Conservation (phyloP, 768 basidiomycete genomes). For the Chalciporus chontae region DNA sequence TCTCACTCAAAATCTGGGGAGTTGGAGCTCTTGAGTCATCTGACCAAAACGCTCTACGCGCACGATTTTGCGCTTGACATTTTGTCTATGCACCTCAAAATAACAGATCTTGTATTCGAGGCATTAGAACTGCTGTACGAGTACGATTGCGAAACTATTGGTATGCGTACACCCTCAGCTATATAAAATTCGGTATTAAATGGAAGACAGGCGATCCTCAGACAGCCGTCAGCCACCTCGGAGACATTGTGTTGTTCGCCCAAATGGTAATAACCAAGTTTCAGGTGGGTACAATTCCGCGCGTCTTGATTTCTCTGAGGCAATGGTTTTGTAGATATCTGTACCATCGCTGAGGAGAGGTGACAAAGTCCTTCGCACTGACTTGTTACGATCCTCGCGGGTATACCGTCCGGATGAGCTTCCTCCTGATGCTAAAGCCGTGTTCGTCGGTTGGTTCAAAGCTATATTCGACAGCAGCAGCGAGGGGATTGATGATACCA, state of each 20-base stretch:
- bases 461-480: constrained; percentile 72
- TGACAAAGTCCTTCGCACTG: constrained; percentile 43
- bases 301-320: not conserved
- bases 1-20: constrained; percentile 50
- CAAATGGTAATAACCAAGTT: constrained; percentile 66
- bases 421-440: constrained; percentile 39
- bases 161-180: constrained; percentile 39
- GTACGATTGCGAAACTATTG: constrained; percentile 79
- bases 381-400: constrained; percentile 49
- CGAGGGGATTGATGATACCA: constrained; percentile 82
- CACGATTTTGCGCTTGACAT: constrained; percentile 63
- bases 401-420: constrained; percentile 40
- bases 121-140: constrained; percentile 61
- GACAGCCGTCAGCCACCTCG: constrained; percentile 73
- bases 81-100: constrained; percentile 59
- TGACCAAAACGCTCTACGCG: constrained; percentile 64
- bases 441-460: constrained; percentile 65
- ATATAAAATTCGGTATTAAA: not conserved
- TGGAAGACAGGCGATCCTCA: constrained; percentile 68
- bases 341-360: constrained; percentile 45
- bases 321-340: constrained; percentile 42
- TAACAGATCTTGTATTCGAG: constrained; percentile 63
- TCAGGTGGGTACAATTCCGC: constrained; percentile 40
- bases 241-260: constrained; percentile 73
- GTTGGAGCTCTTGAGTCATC: constrained; percentile 63